Evolutionary conservation across 1,139 yeast species (phyloP).

Genomic region (Blastobotrys indianensis): DNA sequence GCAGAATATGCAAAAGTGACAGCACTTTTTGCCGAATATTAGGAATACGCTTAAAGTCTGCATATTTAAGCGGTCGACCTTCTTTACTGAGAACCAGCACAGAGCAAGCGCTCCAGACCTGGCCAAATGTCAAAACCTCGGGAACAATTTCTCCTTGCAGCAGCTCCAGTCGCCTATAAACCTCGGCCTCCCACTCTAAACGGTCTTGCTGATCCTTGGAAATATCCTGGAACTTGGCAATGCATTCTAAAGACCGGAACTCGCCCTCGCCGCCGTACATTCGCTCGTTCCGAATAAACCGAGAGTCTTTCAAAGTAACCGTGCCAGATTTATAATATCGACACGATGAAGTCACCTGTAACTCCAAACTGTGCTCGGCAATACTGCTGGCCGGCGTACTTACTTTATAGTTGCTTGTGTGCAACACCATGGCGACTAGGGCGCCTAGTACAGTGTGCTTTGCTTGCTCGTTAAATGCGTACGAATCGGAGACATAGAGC

Average conservation of each 20-base stretch:
- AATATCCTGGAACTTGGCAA: conserved; percentile 8
- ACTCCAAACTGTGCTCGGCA: conserved; percentile 6
- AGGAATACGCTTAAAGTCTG: conserved; percentile 4
- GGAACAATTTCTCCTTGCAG: conserved; percentile 10
- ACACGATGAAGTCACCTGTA: conserved; percentile 3
- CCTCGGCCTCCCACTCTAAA: conserved; percentile 14
- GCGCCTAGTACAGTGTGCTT: conserved; percentile 14
- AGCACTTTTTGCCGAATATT: conserved; percentile 8
- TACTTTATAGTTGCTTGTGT: conserved; percentile 5
- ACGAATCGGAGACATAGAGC: conserved; percentile 9
- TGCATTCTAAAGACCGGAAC: conserved; percentile 3
- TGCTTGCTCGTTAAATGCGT: conserved; percentile 7
- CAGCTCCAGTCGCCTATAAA: conserved; percentile 9
- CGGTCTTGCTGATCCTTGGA: conserved; percentile 8
- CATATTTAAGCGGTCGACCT: conserved; percentile 7
- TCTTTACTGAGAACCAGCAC: conserved; percentile 6
- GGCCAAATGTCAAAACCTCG: conserved; percentile 8
- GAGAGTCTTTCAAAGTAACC: conserved; percentile 1
- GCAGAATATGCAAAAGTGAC: conserved; percentile 7
- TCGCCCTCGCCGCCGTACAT: conserved; percentile 1
- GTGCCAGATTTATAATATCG: conserved; percentile 3
- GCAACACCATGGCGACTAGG: conserved; percentile 10
- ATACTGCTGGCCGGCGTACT: conserved; percentile 6
- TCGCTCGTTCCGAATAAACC: neutral
- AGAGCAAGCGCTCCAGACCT: conserved; percentile 10